Base-by-base conservation (phyloP, 371 early-diverging fungal genomes). In the Dichotomocladium elegans region DNA sequence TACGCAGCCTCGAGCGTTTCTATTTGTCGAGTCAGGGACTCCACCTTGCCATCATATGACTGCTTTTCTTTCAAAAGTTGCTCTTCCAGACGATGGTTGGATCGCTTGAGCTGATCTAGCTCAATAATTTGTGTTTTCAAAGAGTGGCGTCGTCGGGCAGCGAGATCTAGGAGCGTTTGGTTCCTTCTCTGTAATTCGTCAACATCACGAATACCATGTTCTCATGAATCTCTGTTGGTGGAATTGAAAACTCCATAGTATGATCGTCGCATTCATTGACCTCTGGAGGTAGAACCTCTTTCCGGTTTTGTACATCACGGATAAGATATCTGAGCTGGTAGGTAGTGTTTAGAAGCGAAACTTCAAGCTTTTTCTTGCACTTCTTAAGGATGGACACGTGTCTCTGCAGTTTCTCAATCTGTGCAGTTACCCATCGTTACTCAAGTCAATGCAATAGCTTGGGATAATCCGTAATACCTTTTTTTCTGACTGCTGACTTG, bases 241-340 rank as follows among this genome's bases (percentile, higher is more conserved):
- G 21, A 17, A 29, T 28, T 3, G 45, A 28, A 2, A 57, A 43
- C 45, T 50, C 40, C 14, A 41, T 29, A 19, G 51, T 24, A 4
- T 57, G 19, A 19, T 53, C 57, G 24, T 19, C 22, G 12, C 48
- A 28, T 9, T 42, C 40, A n/a, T 62, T 27, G n/a, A 62, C 37
- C 19, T 47, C 51, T 22, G 52, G 33, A 9, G 62, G 57, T 14
- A 57, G 33, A 0, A 53, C 22, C 3, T 53, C 57, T 15, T 57
- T 47, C n/a, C 54, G 57, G 6, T 47, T 44, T 34, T 57, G 51
- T 14, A 57, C 54, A 34, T 57, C 53, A 28, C 49, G 53, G 2
- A 62, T 42, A 28, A 62, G 34, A 33, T 56, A 50, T 27, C 51
- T 55, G 14, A 62, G 45, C 26, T 62, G 62, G 34, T 62, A 57